Evolutionary conservation across 768 basidiomycete genomes (phyloP).

Genomic region (Boletus vermiculosoides): DNA sequence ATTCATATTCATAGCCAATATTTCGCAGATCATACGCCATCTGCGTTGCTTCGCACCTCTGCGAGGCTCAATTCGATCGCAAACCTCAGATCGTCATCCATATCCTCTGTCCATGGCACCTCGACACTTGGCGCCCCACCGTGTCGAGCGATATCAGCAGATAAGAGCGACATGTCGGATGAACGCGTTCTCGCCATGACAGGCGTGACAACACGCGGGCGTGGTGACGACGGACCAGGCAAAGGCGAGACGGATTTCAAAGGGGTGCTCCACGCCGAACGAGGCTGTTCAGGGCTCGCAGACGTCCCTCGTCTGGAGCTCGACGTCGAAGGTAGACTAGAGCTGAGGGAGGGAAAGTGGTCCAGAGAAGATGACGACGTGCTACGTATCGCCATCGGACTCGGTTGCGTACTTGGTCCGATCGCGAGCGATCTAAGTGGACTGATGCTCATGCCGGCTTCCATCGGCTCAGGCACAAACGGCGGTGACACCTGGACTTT

Average conservation of each 20-base stretch:
- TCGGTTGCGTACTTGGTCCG: slow-evolving; percentile 4
- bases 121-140: background rate
- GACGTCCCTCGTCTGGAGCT: slow-evolving; percentile 20
- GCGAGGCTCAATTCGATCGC: slow-evolving; percentile 71
- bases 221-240: slow-evolving; percentile 18
- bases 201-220: slow-evolving; percentile 11
- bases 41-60: slow-evolving; percentile 36
- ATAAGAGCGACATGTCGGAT: slow-evolving; percentile 14
- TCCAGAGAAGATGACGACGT: slow-evolving; percentile 26
- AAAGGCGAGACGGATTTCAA: slow-evolving; percentile 24
- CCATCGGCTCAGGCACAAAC: slow-evolving; percentile 50
- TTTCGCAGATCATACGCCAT: slow-evolving; percentile 6
- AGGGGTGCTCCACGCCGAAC: slow-evolving; percentile 43
- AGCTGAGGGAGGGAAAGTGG: slow-evolving; percentile 36
- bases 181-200: slow-evolving; percentile 6
- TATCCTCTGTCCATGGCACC: slow-evolving; percentile 31
- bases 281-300: slow-evolving; percentile 12
- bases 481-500: slow-evolving; percentile 59
- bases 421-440: slow-evolving; percentile 19
- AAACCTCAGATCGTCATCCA: slow-evolving; percentile 63
- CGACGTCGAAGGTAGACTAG: slow-evolving; percentile 28
- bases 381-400: slow-evolving; percentile 10
- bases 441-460: slow-evolving; percentile 45
- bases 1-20: background rate
- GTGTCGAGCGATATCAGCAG: slow-evolving; percentile 13